A percentile compares a stretch with the other conserved stretches of the same genome.
Conservation (phyloP, 1,284 basidiomycete genomes). For the Naganishia sp. region DNA sequence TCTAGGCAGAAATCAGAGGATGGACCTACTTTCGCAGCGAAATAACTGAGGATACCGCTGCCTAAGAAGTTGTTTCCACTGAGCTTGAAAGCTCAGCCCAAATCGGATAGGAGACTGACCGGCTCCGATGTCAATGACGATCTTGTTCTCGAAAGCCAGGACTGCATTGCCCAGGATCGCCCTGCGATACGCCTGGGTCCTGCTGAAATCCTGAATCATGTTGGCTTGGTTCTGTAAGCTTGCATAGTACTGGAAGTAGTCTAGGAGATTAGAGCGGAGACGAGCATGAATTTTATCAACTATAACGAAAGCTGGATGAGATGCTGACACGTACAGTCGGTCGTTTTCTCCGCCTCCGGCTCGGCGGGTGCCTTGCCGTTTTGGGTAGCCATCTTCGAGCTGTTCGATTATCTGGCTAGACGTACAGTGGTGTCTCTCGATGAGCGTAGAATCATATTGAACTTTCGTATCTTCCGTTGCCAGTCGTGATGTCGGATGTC, state of each 20-base stretch:
- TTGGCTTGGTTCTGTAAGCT: constrained; percentile 44
- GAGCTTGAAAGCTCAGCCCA: neutral
- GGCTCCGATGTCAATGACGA: constrained; percentile 57
- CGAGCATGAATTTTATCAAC: neutral
- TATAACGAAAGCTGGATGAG: neutral
- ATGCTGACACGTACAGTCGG: constrained; percentile 12
- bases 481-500: too few relatives aligned
- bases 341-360: constrained; percentile 15
- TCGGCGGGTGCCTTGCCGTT: constrained; percentile 16
- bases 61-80: constrained; percentile 40
- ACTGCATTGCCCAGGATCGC: constrained; percentile 53
- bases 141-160: constrained; percentile 49
- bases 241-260: constrained; percentile 37
- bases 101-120: constrained; percentile 40
- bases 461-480: too few relatives aligned
- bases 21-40: constrained; percentile 49
- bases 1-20: too few relatives aligned
- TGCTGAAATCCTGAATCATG: constrained; percentile 53
- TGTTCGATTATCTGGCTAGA: too few relatives aligned
- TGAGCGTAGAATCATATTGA: too few relatives aligned
- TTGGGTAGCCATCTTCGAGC: neutral
- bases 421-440: too few relatives aligned
- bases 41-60: constrained; percentile 58
- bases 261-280: neutral
- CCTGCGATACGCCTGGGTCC: constrained; percentile 53